These are phyloP conservation scores for Malbranchea cinnamomea DNA, from an alignment of 2,329 filamentous ascomycete species.

Conservation along the genomic window DNA sequence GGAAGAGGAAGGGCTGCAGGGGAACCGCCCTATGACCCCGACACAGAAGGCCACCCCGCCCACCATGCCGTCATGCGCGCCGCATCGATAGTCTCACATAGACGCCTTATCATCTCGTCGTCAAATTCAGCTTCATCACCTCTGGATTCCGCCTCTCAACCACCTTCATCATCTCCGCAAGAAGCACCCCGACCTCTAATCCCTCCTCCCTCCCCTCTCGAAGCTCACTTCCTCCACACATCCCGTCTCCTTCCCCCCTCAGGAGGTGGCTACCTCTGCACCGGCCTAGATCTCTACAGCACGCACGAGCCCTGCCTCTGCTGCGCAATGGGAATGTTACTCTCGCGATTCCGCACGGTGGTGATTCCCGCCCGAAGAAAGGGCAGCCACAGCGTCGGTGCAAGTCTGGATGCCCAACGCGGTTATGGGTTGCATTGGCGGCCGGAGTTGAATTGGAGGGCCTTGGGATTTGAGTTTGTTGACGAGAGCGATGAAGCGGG, in stretches of 20 bases:
- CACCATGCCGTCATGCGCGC: conserved; percentile 33
- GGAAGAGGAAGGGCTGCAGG: neutral
- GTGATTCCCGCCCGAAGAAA: conserved; percentile 48
- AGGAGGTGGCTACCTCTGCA: conserved; percentile 79
- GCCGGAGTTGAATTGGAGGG: conserved; percentile 38
- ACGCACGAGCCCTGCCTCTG: conserved; percentile 94
- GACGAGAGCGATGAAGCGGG: conserved; percentile 13
- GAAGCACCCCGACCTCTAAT: conserved; percentile 4
- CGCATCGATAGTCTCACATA: conserved; percentile 27
- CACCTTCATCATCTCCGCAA: conserved; percentile 8
- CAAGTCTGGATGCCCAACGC: conserved; percentile 14
- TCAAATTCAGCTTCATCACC: too few species aligned
- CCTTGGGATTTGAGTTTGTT: conserved; percentile 33
- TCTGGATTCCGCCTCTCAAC: neutral
- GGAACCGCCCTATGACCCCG: conserved; percentile 14
- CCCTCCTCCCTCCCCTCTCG: conserved; percentile 14
- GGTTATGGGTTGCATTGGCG: conserved; percentile 51
- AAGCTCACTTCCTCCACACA: conserved; percentile 39
- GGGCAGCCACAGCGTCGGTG: conserved; percentile 43
- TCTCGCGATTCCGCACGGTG: conserved; percentile 79
- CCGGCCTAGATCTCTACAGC: conserved; percentile 82
- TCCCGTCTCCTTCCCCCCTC: conserved; percentile 57
- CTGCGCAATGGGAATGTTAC: conserved; percentile 91
- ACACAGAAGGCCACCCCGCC: conserved; percentile 29
- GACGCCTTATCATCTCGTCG: conserved; percentile 16